These are phyloP conservation scores for Mrakia blollopis DNA, from an alignment of 768 basidiomycete species.

Conservation along the genomic window DNA sequence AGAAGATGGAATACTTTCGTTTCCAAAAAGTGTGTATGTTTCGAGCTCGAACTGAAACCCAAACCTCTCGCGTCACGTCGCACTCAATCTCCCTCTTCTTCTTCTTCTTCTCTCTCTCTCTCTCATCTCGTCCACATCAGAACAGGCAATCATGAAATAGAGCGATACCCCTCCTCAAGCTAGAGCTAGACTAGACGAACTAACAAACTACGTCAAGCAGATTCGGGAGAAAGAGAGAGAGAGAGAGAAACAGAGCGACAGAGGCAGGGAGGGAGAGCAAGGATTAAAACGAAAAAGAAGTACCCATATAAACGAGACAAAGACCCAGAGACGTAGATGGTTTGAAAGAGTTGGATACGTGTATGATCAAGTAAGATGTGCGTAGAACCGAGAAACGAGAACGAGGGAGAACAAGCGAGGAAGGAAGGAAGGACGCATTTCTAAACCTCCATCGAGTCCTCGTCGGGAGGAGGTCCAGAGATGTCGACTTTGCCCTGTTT, in stretches of 20 bases:
- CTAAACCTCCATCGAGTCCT: constrained; percentile 23
- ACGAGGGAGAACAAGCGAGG: background rate
- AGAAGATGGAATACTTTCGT: too few species aligned
- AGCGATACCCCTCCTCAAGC: background rate
- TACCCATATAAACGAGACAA: background rate
- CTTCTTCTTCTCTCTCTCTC: background rate
- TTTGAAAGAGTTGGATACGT: background rate
- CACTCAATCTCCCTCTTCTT: background rate
- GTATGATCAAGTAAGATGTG: background rate
- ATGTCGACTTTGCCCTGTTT: constrained; percentile 43
- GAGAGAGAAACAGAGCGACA: too few species aligned
- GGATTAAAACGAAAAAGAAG: background rate
- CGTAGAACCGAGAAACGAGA: background rate
- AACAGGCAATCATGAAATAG: background rate
- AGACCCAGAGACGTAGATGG: too few species aligned
- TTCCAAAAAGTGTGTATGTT: too few species aligned
- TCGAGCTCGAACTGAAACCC: too few species aligned
- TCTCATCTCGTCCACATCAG: background rate
- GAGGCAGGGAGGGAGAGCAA: background rate
- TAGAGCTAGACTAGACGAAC: too few species aligned
- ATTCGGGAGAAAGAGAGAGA: background rate
- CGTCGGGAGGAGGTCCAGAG: constrained; percentile 42
- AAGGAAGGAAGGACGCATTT: background rate
- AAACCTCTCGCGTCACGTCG: background rate
- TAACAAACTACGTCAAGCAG: background rate